Evolutionary conservation across 2,329 filamentous ascomycete genomes (phyloP), one percentile per base, ranked within the genome.

Genomic region (Trichoderma afroharzianum): DNA sequence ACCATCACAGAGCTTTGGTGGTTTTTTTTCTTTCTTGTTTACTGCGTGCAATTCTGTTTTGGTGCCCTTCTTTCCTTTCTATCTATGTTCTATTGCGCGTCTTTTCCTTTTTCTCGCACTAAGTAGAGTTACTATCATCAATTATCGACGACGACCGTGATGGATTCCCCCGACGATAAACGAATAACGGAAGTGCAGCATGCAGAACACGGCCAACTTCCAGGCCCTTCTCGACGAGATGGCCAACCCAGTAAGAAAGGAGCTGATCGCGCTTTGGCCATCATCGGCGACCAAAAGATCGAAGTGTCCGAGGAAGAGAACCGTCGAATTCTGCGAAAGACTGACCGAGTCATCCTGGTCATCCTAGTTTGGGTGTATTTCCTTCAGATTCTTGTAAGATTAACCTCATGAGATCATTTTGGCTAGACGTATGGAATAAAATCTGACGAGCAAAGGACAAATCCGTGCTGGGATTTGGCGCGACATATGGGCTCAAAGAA

Each of bases 311-410:
- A 76, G 18, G 72, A 74, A 14, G 75, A 77, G 57, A 76, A 72
- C 28, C 71, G 72, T 4, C 84, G 85, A 11, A 90, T 91, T 73
- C 83, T 86, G 30, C 84, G 83, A 55, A 90, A 91, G 79, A 91
- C 88, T 1, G 90, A 92, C 76, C 84, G 82, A 63, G 83, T 84
- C 32, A 88, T 92, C 69, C 82, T 92, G 1, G 76, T 77, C 4
- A 84, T 88, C 63, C 82, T 88, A 1, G 77, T 87, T 62, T 88
- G 86, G 86, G 85, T 88, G n/a, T 88, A 88, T 77, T 88, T 88
- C 75, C 81, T 89, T 14, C 86, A 88, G 73, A 81, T 88, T 43
- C 82, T 90, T 12, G 47, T 50, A 24, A 50, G 47, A 50, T 6
- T 24, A 6, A n/a, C 9, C 4, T 11, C 43, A 6, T 21, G 43